Evolutionary conservation across 768 basidiomycete species (phyloP).

Genomic region (Hebeloma cylindrosporum): DNA sequence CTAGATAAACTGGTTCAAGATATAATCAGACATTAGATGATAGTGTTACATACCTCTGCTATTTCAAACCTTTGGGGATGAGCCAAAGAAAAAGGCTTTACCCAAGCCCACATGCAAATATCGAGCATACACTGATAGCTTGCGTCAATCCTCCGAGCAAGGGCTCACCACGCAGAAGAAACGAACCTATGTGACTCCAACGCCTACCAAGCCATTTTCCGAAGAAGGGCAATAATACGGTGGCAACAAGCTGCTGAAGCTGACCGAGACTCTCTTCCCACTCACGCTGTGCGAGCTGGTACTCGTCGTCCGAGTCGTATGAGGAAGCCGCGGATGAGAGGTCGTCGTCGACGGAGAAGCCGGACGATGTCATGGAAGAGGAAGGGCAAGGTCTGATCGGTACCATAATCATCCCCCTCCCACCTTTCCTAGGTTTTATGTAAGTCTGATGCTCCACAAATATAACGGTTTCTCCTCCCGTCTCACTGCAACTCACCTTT

Average conservation of each 20-base stretch:
- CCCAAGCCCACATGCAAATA: constrained; percentile 66
- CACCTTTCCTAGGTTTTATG: constrained; percentile 5
- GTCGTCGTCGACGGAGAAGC: constrained; percentile 63
- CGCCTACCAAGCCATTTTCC: constrained; percentile 88
- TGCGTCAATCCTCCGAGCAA: constrained; percentile 6
- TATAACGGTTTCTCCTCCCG: constrained; percentile 8
- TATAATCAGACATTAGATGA: constrained; percentile 1
- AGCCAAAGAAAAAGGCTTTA: constrained; percentile 61
- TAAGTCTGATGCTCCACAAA: constrained; percentile 22
- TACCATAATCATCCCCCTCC: constrained; percentile 7
- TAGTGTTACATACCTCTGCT: neutral
- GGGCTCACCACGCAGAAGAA: constrained; percentile 3
- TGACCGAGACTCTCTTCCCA: constrained; percentile 92
- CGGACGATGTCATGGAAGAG: constrained; percentile 58
- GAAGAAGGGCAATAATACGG: constrained; percentile 81
- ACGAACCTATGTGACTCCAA: constrained; percentile 85
- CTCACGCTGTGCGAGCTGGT: constrained; percentile 78
- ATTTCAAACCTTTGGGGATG: constrained; percentile 4
- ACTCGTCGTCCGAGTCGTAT: constrained; percentile 70
- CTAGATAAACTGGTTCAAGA: constrained; percentile 48
- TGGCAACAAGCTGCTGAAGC: constrained; percentile 74
- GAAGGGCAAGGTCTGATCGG: constrained; percentile 19
- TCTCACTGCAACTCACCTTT: constrained; percentile 8
- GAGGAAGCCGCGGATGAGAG: constrained; percentile 52
- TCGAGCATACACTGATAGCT: constrained; percentile 60